These are phyloP conservation scores for Nicotiana noctiflora DNA, from an alignment of 257 asterid species.

Conservation along the genomic window DNA sequence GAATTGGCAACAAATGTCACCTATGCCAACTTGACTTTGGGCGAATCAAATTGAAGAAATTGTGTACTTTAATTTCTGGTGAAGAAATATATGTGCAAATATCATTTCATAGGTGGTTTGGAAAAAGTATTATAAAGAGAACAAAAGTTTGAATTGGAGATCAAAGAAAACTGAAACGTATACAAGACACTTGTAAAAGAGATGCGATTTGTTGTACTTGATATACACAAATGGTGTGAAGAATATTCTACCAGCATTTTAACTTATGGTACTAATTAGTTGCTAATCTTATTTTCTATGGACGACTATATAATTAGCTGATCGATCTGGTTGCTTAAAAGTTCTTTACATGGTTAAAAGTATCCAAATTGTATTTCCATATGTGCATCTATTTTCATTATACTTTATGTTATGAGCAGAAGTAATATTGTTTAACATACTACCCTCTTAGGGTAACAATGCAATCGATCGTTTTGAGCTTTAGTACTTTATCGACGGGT, in stretches of 20 bases:
- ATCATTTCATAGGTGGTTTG: neutral
- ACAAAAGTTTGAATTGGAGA: neutral
- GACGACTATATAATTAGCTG: neutral
- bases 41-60: neutral
- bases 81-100: neutral
- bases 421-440: no score
- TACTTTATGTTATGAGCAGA: no score
- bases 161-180: neutral
- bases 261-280: no score
- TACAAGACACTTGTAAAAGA: neutral
- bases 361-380: no score
- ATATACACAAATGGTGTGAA: neutral
- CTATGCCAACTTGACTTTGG: slow-evolving; percentile 13
- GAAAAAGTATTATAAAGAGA: neutral
- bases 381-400: no score
- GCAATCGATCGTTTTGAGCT: no score
- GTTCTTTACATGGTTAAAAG: no score
- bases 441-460: no score
- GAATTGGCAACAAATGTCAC: slow-evolving; percentile 14
- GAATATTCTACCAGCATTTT: neutral
- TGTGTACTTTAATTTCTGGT: neutral
- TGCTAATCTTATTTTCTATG: neutral
- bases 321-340: no score
- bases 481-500: no score
- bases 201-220: neutral